Evolutionary conservation across 768 basidiomycete genomes (phyloP).

Genomic region (Albatrellus ellisii): DNA sequence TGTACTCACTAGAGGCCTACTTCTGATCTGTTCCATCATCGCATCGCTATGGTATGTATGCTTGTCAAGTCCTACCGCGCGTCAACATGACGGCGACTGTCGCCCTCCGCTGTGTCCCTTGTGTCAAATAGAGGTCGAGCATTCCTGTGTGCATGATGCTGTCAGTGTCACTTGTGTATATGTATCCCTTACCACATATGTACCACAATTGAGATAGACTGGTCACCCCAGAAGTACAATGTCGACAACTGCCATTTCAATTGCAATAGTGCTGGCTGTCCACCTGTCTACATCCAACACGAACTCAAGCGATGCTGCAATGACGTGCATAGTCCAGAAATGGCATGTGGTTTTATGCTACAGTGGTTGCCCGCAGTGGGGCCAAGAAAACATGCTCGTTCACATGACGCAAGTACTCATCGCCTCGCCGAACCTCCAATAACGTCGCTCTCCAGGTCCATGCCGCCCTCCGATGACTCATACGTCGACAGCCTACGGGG

Average conservation of each 20-base stretch:
- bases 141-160: too few species aligned
- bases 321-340: not conserved
- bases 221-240: not conserved
- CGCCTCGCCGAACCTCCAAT: slow-evolving; percentile 26
- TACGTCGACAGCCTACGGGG: slow-evolving; percentile 34
- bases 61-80: too few species aligned
- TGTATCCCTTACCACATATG: too few species aligned
- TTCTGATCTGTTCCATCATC: not conserved
- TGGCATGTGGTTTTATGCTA: not conserved
- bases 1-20: not conserved
- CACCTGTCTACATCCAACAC: not conserved
- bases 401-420: not conserved
- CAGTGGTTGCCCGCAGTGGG: too few species aligned
- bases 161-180: too few species aligned
- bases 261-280: not conserved
- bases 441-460: slow-evolving; percentile 34
- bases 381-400: too few species aligned
- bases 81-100: too few species aligned
- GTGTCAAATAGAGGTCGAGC: too few species aligned
- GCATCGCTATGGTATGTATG: not conserved
- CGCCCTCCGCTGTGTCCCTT: too few species aligned
- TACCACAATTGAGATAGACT: too few species aligned
- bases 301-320: not conserved
- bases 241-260: not conserved
- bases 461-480: slow-evolving; percentile 31